A percentile compares a stretch with the other conserved stretches of the same genome.
These are phyloP conservation scores for Micractinium sp. DNA, from an alignment of 139 green algal species.

Conservation along the genomic window DNA sequence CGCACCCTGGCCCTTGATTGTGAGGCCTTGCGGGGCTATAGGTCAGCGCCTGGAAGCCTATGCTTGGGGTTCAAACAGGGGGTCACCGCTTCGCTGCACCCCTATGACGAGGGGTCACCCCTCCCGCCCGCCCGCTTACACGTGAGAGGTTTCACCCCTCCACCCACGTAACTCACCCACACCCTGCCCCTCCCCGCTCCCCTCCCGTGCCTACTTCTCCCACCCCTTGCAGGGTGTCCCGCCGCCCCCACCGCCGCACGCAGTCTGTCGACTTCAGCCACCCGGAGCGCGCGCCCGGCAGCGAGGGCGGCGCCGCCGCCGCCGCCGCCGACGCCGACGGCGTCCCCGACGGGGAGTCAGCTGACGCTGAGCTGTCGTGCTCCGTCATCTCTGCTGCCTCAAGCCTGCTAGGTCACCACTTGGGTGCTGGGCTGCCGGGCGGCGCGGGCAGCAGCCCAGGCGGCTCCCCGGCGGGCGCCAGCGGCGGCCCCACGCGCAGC, in stretches of 20 bases:
- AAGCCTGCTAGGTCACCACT: slow-evolving; percentile 20
- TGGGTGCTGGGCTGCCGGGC: neutral
- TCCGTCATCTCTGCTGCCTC: slow-evolving; percentile 18
- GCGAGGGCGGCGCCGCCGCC: neutral
- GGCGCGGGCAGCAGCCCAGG: neutral
- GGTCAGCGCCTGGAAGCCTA: neutral
- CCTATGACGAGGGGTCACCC: neutral
- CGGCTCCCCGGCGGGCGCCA: neutral
- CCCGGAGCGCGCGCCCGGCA: neutral
- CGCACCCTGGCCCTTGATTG: too few relatives aligned
- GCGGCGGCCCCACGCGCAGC: neutral
- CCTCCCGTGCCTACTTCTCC: neutral
- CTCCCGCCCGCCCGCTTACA: neutral
- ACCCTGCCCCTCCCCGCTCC: neutral
- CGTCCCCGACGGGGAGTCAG: neutral
- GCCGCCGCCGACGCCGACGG: neutral
- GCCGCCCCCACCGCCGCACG: slow-evolving; percentile 1
- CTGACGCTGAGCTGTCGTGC: neutral
- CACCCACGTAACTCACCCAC: neutral
- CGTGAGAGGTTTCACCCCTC: neutral
- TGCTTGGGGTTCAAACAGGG: neutral
- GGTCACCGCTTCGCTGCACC: neutral
- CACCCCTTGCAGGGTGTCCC: neutral
- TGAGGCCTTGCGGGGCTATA: too few relatives aligned
- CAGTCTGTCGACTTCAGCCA: slow-evolving; percentile 4